Evolutionary conservation across 495 filamentous ascomycete genomes (phyloP), one percentile per base, ranked within the genome.

Genomic region (Tuber calosporum): DNA sequence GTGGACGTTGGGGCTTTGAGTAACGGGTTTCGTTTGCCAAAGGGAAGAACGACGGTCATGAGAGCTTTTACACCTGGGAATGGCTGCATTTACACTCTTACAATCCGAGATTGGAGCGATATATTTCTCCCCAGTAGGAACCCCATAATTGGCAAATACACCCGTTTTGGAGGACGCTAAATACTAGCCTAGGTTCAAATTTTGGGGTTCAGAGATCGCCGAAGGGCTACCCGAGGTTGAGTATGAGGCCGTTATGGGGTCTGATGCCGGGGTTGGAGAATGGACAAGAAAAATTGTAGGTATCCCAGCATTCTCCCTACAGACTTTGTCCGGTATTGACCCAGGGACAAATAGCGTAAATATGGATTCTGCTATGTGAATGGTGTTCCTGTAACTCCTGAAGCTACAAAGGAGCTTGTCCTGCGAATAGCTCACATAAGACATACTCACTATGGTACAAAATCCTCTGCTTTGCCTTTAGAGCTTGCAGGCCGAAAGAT

Each of bases 371-470:
- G 84, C 73, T 92, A 91, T 78, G 86, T 97, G 13, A 83, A 87
- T 26, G 86, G 84, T 53, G 89, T 89, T 53, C 93, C 93, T 0
- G 80, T 86, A 37, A 86, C 86, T 26, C 91, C 92, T 0, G 85
- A 90, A 78, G 84, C 87, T 6, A 97, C 94, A 3, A 77, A 92
- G 79, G 72, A 82, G 39, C 84, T 97, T 7, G 84, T 97, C 3
- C 87, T 93, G 79, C 87, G 88, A 38, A 96, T 98, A 70, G 87
- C 91, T 13, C 92, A 92, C 75, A 93, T 97, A 78, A 86, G 92
- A 17, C 82, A 88, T 53, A 98, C 94, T 0, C 94, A 98, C 81
- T 98, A 97, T 81, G 94, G 93, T 88, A 83, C 22, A 42, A 69
- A 39, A 30, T 76, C 71, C 45, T 11, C 19, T 37, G 11, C 42